Base-by-base conservation (phyloP, 352 stramenopile species). In the Phytopythium kandeliae region DNA sequence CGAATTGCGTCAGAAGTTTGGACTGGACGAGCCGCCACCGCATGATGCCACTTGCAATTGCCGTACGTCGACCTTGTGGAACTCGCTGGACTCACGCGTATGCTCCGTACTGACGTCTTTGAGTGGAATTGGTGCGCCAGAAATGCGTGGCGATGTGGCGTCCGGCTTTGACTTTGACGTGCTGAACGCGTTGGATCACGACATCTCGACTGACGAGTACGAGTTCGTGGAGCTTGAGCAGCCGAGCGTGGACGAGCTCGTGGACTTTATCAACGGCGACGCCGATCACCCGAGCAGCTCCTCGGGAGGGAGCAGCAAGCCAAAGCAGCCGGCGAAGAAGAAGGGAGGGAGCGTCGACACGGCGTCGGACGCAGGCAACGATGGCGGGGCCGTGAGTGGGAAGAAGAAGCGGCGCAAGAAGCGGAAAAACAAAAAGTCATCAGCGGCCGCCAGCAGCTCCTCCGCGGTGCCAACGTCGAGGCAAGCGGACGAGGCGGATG, bases 191-290 rank as follows among this genome's bases (percentile, higher is more conserved):
- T 58, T 90, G 17, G 80, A 89, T 48, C 78, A 89, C 48, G 80
- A 91, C 49, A 56, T 89, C 4, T 86, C 75, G 16, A 89, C 77
- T 0, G 77, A 88, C 22, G 78, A 91, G 46, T 89, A 88, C 47
- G 75, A 89, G 48, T 53, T 89, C 11, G 79, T 90, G 48, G 78
- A 91, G 60, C 85, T 89, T 52, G 80, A 91, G 40, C 80, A 91
- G 54, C 80, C 80, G 7, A 91, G 80, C 36, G 78, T 91, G 9
- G 80, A 91, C 45, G 80, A 91, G 45, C 66, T 91, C 52, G 71
- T 91, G 56, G 78, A 69, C 67, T 91, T 88, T 42, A 91, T 91
- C 58, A 91, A 91, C 33, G 80, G 80, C 26, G 81, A 71, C 36
- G 58, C 57, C 8, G 43, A 24, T 22, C 60, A 60, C 19, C 58